phyloP scores from a whole-genome alignment of 306 rosid species.

The Hippophae tibetana region DNA sequence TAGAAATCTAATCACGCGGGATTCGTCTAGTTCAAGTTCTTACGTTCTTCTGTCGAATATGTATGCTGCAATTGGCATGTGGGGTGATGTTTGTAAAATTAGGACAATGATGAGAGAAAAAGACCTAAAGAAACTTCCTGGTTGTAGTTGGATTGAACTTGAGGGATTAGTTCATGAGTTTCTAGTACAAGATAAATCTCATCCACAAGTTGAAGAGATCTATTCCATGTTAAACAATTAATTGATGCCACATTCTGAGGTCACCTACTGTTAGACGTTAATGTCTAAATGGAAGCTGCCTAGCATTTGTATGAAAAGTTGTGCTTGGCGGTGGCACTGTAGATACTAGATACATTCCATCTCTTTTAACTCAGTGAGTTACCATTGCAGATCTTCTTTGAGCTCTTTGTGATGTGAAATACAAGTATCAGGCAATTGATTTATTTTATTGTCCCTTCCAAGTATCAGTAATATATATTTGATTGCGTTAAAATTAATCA shows the following conservation, averaged over 20 bases:
- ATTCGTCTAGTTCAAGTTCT: slow-evolving; percentile 42
- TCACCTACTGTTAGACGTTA: slow-evolving; percentile 11
- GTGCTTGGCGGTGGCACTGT: neutral
- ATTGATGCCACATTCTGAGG: slow-evolving; percentile 21
- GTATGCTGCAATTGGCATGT: slow-evolving; percentile 52
- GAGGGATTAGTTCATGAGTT: slow-evolving; percentile 61
- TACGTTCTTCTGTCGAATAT: slow-evolving; percentile 62
- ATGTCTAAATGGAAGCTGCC: neutral
- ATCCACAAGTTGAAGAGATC: slow-evolving; percentile 49
- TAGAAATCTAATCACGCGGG: slow-evolving; percentile 28
- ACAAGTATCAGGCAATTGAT: too few species aligned
- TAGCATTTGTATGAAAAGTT: neutral
- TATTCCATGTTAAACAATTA: slow-evolving; percentile 44
- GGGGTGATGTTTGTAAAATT: slow-evolving; percentile 45
- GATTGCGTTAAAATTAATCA: too few species aligned
- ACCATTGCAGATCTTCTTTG: too few species aligned
- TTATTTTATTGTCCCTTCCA: too few species aligned
- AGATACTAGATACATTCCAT: neutral
- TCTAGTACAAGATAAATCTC: slow-evolving; percentile 51
- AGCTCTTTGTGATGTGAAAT: too few species aligned
- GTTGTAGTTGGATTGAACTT: slow-evolving; percentile 69
- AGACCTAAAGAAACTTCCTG: slow-evolving; percentile 43
- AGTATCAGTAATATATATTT: too few species aligned
- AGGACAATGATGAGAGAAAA: slow-evolving; percentile 49
- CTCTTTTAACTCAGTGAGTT: neutral